Base-by-base conservation (phyloP, 1,284 basidiomycete species). In the Rhodotorula sp. region DNA sequence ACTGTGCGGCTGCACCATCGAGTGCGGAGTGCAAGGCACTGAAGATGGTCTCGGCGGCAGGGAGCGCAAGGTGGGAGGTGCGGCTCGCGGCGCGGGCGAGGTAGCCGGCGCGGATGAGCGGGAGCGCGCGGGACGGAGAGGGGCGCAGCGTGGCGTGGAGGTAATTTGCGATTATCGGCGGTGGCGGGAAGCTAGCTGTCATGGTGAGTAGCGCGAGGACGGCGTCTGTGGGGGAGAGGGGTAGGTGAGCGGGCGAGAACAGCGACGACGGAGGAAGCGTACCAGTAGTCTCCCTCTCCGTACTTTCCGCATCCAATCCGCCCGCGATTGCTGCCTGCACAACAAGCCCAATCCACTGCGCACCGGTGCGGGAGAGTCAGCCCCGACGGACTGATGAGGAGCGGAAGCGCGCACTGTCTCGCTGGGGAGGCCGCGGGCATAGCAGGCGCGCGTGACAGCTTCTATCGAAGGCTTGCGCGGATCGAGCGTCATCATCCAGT, bases 281-380 rank as follows among this genome's bases (percentile, higher is more conserved):
- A 69, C 65, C 57, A 32, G 60, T 48, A 9, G 41, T 36, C 27
- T 65, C 50, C 3, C 39, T 21, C 60, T 65, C 62, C 8, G 37
- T 3, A 12, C 58, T 29, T 32, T 19, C n/a, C 19, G 22, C 17
- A 5, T 17, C 51, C 12, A 32, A 15, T 1, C 15, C 32, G 1
- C 19, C n/a, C 19, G n/a, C 36, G 0, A 22, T 9, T 0, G 54
- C 59, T 12, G 63, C 58, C 25, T 70, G 48, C 8, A 48, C 39
- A 21, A 73, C 68, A 27, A 67, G 51, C n/a, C 32, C 17, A 17
- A 51, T 22, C 66, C 69, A 70, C 72, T 70, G 63, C 6, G 9
- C 8, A 15, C 1, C n/a, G 27, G 10, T 15, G 39, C 12, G 7
- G 34, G 5, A 6, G 19, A 37, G 61, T 56, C 27, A 34, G 34